Base-by-base conservation (phyloP, 176 grass and related monocot species). In the Puccinellia tenuiflora region DNA sequence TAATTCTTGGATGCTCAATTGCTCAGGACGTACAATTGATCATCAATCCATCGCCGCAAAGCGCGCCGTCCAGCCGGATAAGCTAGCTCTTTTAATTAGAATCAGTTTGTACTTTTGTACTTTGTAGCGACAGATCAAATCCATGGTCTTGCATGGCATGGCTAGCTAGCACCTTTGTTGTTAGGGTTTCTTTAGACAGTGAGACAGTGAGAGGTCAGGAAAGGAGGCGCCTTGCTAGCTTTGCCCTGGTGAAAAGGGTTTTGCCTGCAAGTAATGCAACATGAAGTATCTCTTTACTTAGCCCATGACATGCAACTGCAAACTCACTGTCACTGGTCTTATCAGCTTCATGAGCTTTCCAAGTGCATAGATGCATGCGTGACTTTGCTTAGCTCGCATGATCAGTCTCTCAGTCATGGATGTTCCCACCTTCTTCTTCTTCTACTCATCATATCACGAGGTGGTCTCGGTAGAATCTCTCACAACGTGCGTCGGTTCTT, bases 121-220 rank as follows among this genome's bases (percentile, higher is more conserved):
- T n/a, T n/a, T n/a, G 54, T 5, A 68, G 37, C 6, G 37, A n/a
- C 62, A 18, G 9, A 76, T 43, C 67, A 46, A n/a, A n/a, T 21
- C 67, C 67, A 62, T 65, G 28, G 16, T 51, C 40, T 18, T 21
- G 65, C 65, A 51, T 60, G 40, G n/a, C n/a, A n/a, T n/a, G n/a
- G n/a, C n/a, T n/a, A n/a, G 4, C 59, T 3, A 68, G 34, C 51
- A 28, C 57, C 31, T 61, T n/a, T n/a, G n/a, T 52, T 75, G 55
- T 78, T 89, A 86, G 88, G 88, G 83, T 89, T 85, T 81, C 54
- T 72, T 60, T 81, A 81, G 30, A n/a, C n/a, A n/a, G n/a, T n/a
- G n/a, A n/a, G n/a, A 8, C 3, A 71, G 22, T 3, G 51, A 75
- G 35, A 47, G 39, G 37, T 73, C 31, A 73, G 76, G 26, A 84